Evolutionary conservation across 169 alveolate genomes (phyloP).

Genomic region (Perkinsus olseni): DNA sequence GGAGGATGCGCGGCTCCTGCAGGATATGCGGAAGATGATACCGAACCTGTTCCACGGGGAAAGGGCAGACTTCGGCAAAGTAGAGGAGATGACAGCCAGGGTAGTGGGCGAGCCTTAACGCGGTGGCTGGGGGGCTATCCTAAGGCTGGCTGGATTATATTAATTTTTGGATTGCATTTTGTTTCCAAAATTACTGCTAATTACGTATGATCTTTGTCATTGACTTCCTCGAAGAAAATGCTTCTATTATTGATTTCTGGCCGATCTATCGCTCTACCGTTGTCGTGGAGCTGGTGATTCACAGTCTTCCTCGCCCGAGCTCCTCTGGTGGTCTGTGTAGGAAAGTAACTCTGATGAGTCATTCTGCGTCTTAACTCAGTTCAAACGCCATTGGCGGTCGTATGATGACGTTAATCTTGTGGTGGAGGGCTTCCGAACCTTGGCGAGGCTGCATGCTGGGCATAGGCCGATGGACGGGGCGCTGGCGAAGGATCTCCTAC

Average conservation of each 20-base stretch:
- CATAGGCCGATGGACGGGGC: not conserved
- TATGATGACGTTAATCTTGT: not conserved
- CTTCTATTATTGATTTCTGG: too few relatives aligned
- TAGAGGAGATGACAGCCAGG: not conserved
- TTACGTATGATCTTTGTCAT: too few relatives aligned
- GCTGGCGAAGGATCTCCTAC: not conserved
- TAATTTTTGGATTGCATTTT: too few relatives aligned
- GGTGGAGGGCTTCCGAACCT: not conserved
- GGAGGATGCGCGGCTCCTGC: not conserved
- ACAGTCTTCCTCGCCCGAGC: too few relatives aligned
- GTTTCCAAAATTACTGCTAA: too few relatives aligned
- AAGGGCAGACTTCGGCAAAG: not conserved
- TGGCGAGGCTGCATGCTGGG: not conserved
- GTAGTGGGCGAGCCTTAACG: not conserved
- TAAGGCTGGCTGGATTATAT: too few relatives aligned
- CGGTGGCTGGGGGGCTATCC: too few relatives aligned
- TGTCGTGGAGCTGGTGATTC: too few relatives aligned
- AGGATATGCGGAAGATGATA: not conserved
- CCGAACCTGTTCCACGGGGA: not conserved
- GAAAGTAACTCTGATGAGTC: too few relatives aligned
- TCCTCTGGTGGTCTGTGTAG: too few relatives aligned
- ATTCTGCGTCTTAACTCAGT: not conserved
- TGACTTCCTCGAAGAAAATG: too few relatives aligned
- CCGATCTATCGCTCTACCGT: too few relatives aligned
- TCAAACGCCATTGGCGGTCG: not conserved